Evolutionary conservation across 805 yeast species (phyloP), one percentile per base, ranked within the genome.

Genomic region (Metschnikowia reukaufii): DNA sequence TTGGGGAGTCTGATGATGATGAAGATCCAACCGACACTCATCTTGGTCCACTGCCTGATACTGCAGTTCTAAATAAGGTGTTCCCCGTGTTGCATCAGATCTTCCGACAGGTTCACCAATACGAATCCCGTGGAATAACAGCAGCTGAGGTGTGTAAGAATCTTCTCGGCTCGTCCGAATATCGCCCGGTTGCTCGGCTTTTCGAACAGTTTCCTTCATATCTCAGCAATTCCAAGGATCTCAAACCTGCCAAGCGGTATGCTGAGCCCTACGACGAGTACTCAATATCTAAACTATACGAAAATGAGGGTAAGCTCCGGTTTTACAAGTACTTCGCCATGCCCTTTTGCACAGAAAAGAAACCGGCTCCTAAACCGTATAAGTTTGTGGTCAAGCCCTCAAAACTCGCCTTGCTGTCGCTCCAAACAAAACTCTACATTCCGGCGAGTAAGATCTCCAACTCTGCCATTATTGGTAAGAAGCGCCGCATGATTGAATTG

Each of bases 261-360:
- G 47, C 52, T 4, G 72, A 68, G 45, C 58, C 60, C 10, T 65
- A 65, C 45, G 61, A 57, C n/a, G 55, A 62, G 12, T 39, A 42
- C 21, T 48, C 63, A 15, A 67, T 88, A 10, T 74, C 84, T 0
- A 74, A 86, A 51, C 82, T 83, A 15, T 79, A 81, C 49, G 95
- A 87, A 58, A 82, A 81, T 54, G 82, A 81, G 49, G 95, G 96
- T 0, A 82, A 89, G 52, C 73, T 76, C 48, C 85, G 87, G 58
- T 86, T 81, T 54, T 87, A 79, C 63, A 71, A 95, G 34, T 82
- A 86, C 55, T 70, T 59, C 44, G 56, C 60, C 15, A 57, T 50
- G 40, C 51, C 49, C 3, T 42, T 49, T 23, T 57, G 58, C 39
- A 25, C 52, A 15, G 57, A 53, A 29, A 49, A 43, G 8, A 39